Evolutionary conservation across 2,329 filamentous ascomycete genomes (phyloP).

Genomic region (Pyricularia grisea): DNA sequence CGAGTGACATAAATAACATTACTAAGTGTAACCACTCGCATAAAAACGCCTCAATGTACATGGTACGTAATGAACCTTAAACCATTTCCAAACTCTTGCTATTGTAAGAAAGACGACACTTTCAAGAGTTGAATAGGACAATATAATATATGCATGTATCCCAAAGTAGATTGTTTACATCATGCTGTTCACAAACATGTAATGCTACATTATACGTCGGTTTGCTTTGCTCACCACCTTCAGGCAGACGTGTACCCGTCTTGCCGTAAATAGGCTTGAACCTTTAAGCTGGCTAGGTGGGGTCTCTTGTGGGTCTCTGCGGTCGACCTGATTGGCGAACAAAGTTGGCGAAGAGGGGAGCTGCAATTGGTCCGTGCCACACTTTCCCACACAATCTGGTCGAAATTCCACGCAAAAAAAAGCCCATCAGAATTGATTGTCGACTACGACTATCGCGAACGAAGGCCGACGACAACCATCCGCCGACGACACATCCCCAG

Average conservation of each 20-base stretch:
- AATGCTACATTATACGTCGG: background rate
- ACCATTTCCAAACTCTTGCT: too few relatives aligned
- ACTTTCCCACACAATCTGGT: background rate
- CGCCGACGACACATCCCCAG: conserved; percentile 5
- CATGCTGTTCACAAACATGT: background rate
- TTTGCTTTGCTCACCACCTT: background rate
- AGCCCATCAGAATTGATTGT: background rate
- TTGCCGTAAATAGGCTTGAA: background rate
- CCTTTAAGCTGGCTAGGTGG: background rate
- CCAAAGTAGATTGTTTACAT: background rate
- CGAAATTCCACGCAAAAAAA: conserved; percentile 1
- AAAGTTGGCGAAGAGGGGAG: background rate
- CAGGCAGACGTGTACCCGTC: too few relatives aligned
- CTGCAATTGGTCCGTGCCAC: conserved; percentile 1
- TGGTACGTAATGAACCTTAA: too few relatives aligned
- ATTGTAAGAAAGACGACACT: too few relatives aligned
- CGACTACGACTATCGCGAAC: background rate
- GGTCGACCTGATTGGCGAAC: background rate
- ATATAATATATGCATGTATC: too few relatives aligned
- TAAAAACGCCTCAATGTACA: too few relatives aligned
- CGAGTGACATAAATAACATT: background rate
- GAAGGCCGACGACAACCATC: background rate
- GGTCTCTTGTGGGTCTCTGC: background rate
- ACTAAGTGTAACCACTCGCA: background rate
- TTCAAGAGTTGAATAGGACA: too few relatives aligned